phyloP scores from a whole-genome alignment of 768 basidiomycete species.

The Trametes gibbosa region DNA sequence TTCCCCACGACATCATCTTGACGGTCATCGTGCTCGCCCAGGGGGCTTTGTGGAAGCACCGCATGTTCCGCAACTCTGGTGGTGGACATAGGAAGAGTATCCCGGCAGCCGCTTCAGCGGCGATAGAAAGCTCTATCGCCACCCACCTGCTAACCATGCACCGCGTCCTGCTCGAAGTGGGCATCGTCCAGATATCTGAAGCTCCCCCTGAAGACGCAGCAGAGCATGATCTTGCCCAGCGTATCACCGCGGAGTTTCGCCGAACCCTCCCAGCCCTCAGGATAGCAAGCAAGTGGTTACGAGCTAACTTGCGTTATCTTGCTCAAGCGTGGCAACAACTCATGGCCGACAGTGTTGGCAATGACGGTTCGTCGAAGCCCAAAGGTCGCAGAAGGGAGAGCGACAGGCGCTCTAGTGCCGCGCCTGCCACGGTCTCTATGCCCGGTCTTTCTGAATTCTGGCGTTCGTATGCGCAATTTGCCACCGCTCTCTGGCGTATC shows the following conservation, averaged over 20 bases:
- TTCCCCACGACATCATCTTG: conserved; percentile 75
- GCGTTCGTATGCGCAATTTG: conserved; percentile 66
- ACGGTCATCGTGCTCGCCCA: conserved; percentile 72
- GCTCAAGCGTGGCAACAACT: conserved; percentile 37
- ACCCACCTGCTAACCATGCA: conserved; percentile 67
- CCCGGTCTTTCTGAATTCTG: conserved; percentile 57
- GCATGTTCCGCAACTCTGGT: conserved; percentile 59
- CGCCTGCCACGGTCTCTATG: conserved; percentile 35
- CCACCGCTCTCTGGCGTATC: conserved; percentile 51
- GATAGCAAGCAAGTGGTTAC: conserved; percentile 87
- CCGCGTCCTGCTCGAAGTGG: conserved; percentile 62
- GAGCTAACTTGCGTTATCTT: conserved; percentile 70
- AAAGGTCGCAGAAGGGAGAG: conserved; percentile 30
- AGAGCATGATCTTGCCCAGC: conserved; percentile 66
- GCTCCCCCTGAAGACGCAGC: conserved; percentile 51
- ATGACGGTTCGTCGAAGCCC: conserved; percentile 20
- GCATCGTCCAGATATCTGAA: conserved; percentile 57
- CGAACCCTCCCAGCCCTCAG: conserved; percentile 85
- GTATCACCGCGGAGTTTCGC: conserved; percentile 83
- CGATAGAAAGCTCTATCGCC: conserved; percentile 63
- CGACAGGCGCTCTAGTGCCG: conserved; percentile 30
- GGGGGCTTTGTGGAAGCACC: conserved; percentile 81
- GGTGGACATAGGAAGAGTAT: conserved; percentile 19
- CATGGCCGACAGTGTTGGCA: not conserved
- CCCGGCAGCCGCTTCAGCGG: not conserved